A percentile compares a stretch with the other conserved stretches of the same genome.
Evolutionary conservation across 2,329 filamentous ascomycete species (phyloP).

Genomic region (Bipolaris cookei): DNA sequence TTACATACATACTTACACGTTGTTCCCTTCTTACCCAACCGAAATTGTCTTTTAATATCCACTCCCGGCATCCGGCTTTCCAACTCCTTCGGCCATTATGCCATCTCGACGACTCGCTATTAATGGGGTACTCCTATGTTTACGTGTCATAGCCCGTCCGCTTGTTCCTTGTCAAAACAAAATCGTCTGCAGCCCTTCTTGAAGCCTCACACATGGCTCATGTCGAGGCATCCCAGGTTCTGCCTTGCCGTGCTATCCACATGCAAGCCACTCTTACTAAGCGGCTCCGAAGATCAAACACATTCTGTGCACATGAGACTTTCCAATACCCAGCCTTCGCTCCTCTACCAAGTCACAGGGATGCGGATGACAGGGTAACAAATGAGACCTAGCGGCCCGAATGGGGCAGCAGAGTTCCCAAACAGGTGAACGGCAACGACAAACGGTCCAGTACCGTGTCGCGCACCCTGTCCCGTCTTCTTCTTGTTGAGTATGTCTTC

Average conservation of each 20-base stretch:
- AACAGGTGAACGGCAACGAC: slow-evolving; percentile 20
- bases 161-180: not conserved
- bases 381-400: slow-evolving; percentile 15
- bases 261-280: not conserved
- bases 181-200: not conserved
- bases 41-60: slow-evolving; percentile 14
- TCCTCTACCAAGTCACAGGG: slow-evolving; percentile 8
- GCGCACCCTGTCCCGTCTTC: slow-evolving; percentile 32
- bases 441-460: slow-evolving; percentile 21
- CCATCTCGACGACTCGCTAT: slow-evolving; percentile 1
- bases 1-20: not conserved
- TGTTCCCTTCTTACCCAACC: slow-evolving; percentile 2
- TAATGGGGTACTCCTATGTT: slow-evolving; percentile 2
- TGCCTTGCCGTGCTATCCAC: not conserved
- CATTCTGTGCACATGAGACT: slow-evolving; percentile 1
- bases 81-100: slow-evolving; percentile 6
- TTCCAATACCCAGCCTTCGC: not conserved
- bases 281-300: not conserved
- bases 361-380: slow-evolving; percentile 5
- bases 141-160: slow-evolving; percentile 3
- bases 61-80: slow-evolving; percentile 6
- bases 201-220: not conserved
- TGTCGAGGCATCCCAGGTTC: not conserved
- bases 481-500: slow-evolving; percentile 43
- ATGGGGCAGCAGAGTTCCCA: slow-evolving; percentile 13